Conservation (phyloP, 1,284 basidiomycete species). For the Neonothopanus nambi region DNA sequence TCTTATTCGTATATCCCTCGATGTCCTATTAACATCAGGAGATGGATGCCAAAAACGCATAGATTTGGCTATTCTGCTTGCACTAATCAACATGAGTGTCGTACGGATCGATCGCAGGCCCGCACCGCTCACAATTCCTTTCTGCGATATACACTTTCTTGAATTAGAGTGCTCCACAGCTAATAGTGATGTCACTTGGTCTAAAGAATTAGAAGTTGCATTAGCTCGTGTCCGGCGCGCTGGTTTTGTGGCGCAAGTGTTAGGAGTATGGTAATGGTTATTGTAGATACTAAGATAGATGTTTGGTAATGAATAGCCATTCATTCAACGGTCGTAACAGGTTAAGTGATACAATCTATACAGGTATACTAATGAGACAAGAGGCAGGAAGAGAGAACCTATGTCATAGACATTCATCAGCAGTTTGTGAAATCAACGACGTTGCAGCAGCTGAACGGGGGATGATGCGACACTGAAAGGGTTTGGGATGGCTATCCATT, state of each 20-base stretch:
- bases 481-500: constrained; percentile 34
- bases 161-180: constrained; percentile 37
- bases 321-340: neutral
- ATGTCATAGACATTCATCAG: constrained; percentile 15
- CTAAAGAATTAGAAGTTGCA: constrained; percentile 33
- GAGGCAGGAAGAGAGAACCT: no score
- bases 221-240: constrained; percentile 32
- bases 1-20: constrained; percentile 8
- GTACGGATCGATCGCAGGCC: constrained; percentile 69
- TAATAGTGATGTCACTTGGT: constrained; percentile 21
- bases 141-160: constrained; percentile 61
- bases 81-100: constrained; percentile 21
- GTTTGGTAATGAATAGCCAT: neutral
- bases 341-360: no score
- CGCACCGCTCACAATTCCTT: constrained; percentile 43
- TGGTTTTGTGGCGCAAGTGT: constrained; percentile 36
- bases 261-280: constrained; percentile 46
- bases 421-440: constrained; percentile 31
- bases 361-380: no score
- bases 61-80: constrained; percentile 8
- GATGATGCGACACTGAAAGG: constrained; percentile 42
- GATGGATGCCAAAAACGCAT: neutral
- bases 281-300: constrained; percentile 1
- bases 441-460: constrained; percentile 37
- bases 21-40: neutral